Evolutionary conservation across 768 basidiomycete species (phyloP), one percentile per base, ranked within the genome.

Genomic region (Lactarius akahatsu): DNA sequence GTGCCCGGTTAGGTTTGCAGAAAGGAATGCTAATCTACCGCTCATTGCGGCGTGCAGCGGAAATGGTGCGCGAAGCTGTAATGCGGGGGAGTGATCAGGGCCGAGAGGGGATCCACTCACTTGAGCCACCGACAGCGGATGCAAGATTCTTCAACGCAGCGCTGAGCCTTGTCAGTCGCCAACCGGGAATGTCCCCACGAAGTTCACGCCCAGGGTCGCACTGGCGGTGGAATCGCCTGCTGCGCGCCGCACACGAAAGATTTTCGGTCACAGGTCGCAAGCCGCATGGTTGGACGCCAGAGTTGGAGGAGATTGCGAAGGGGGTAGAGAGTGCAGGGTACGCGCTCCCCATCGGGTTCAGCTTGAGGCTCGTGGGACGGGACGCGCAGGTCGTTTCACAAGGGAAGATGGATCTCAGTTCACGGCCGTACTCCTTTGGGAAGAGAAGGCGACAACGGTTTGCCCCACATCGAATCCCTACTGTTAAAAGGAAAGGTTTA

Each of bases 121-220:
- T 61, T 13, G 1, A 32, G n/a, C 50, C 52, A 11, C 66, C 66
- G 3, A 59, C 1, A 10, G 62, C 84, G 0, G 90, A 92, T 70
- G 83, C 81, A n/a, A 80, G 83, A 55, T 90, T 90, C 73, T 90
- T 86, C 77, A 89, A 89, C 62, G 85, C 85, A 2, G 78, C 84
- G 10, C 75, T 91, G 15, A 74, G 77, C 11, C 75, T 87, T 20
- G 73, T 76, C 66, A 62, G 59, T 9, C 69, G 67, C 6, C 62
- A 57, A 18, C 68, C 62, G 15, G 55, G 65, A 30, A 71, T 67
- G 63, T 23, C 30, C 2, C 43, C 60, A 38, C 76, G 72, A 34
- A 64, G 65, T 23, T 58, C 40, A 2, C 68, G 63, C 43, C 69
- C 60, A 2, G 76, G 71, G 4, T 45, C 76, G 8, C 72, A 72